Percentiles rank a stretch among this genome's conserved stretches.
phyloP scores from a whole-genome alignment of 2,329 filamentous ascomycete genomes.

The Dothideomycetes sp. region DNA sequence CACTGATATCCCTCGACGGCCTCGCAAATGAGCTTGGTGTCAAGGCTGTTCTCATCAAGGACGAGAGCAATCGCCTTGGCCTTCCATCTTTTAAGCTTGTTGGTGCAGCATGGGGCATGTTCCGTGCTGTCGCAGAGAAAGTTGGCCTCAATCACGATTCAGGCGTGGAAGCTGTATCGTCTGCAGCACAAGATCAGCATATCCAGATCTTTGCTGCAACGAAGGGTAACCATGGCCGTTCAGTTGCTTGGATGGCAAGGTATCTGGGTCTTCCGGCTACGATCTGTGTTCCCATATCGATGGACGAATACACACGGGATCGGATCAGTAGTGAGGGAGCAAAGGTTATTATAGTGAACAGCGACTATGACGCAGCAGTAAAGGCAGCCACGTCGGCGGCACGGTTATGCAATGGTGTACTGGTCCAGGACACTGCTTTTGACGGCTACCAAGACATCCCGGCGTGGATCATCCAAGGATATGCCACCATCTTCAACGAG shows the following conservation, averaged over 20 bases:
- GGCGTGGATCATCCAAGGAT: constrained; percentile 67
- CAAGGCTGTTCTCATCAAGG: constrained; percentile 52
- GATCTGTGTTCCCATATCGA: constrained; percentile 53
- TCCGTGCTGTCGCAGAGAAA: constrained; percentile 38
- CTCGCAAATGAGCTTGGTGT: constrained; percentile 50
- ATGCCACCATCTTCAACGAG: constrained; percentile 61
- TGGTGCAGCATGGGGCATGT: constrained; percentile 64
- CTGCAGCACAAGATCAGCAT: constrained; percentile 16
- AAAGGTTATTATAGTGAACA: constrained; percentile 40
- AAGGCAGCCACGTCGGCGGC: constrained; percentile 35
- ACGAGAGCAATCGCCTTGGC: constrained; percentile 57
- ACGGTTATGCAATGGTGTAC: constrained; percentile 34
- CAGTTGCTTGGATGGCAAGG: constrained; percentile 56
- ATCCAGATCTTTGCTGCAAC: constrained; percentile 52
- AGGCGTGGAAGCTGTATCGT: constrained; percentile 7
- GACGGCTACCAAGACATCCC: constrained; percentile 57
- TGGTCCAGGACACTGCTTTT: constrained; percentile 61
- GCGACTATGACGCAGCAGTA: constrained; percentile 56
- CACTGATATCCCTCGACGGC: constrained; percentile 40
- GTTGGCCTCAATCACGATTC: neutral
- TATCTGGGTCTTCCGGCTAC: constrained; percentile 43
- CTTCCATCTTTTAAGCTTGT: constrained; percentile 72
- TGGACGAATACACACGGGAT: constrained; percentile 42
- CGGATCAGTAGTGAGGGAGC: constrained; percentile 54
- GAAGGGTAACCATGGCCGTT: constrained; percentile 68